Base-by-base conservation (phyloP, 2,329 filamentous ascomycete genomes). In the Monosporascus cannonballus region DNA sequence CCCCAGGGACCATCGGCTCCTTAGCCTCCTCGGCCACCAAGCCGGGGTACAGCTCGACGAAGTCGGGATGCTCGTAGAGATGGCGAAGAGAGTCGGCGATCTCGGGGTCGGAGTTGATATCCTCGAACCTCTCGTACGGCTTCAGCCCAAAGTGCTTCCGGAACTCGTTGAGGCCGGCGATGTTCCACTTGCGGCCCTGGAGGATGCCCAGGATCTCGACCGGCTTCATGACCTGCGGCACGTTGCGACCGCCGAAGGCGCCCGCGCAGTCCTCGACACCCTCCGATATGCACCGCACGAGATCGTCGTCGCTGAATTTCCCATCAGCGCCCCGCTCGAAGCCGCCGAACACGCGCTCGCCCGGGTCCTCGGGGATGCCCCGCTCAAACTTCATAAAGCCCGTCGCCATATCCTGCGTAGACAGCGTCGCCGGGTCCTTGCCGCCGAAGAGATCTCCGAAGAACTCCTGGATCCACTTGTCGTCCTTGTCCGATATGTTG, bases 131-230 rank as follows among this genome's bases (percentile, higher is more conserved):
- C 22, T 85, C 81, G 64, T 95, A 86, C 0, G 82, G 80, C 69
- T 88, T 87, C 6, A 96, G 74, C 2, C 85, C 84, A 61, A 93
- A 92, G 71, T 91, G 88, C 66, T 87, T 85, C 50, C 90, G 81
- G 75, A 94, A 95, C 72, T 94, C 90, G 64, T 95, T 95, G 55
- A 95, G 74, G 0, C 86, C 85, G 0, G 86, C 86, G 8, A 90
- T 71, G 55, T 90, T 86, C 90, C 90, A 95, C 51, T 80, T 78
- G 46, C 90, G 79, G 3, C 86, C 83, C 56, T 91, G 88, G 47
- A 89, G 76, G 53, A 95, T 94, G 44, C 89, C 89, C 6, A 94
- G 75, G 37, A 94, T 87, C 67, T 94, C 89, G 17, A 94, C 81
- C 1, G 85, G 83, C 58, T 84, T 82, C 76, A 95, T 81, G 30